These are phyloP conservation scores for Psilocybe cubensis DNA, from an alignment of 768 basidiomycete genomes.

Conservation along the genomic window DNA sequence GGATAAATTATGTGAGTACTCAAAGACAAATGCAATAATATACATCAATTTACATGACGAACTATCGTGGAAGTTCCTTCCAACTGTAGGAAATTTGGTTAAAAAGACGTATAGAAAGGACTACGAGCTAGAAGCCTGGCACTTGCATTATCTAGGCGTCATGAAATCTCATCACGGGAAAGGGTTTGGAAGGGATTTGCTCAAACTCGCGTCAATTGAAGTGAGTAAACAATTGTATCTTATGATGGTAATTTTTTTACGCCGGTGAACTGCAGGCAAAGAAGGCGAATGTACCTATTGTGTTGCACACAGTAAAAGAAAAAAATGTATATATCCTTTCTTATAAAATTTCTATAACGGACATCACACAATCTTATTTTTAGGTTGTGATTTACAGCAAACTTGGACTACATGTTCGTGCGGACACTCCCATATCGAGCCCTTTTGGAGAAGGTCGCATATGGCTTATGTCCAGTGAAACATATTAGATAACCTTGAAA, in stretches of 20 bases:
- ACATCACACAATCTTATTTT: neutral
- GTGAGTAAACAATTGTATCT: neutral
- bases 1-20: neutral
- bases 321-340: neutral
- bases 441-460: neutral
- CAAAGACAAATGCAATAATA: too few species aligned
- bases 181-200: neutral
- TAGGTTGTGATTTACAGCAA: neutral
- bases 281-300: neutral
- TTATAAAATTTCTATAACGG: too few species aligned
- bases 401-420: neutral
- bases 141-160: neutral
- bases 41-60: too few species aligned
- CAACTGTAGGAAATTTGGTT: neutral
- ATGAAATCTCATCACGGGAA: constrained; percentile 3
- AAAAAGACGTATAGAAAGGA: neutral
- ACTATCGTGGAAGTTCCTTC: neutral
- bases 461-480: neutral
- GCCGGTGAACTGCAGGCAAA: too few species aligned
- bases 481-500: too few species aligned
- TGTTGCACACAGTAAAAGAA: neutral
- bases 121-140: neutral
- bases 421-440: neutral
- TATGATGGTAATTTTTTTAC: neutral
- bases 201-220: neutral